Evolutionary conservation across 345 rosid genomes (phyloP).

Genomic region (Eucalyptus shirleyi): DNA sequence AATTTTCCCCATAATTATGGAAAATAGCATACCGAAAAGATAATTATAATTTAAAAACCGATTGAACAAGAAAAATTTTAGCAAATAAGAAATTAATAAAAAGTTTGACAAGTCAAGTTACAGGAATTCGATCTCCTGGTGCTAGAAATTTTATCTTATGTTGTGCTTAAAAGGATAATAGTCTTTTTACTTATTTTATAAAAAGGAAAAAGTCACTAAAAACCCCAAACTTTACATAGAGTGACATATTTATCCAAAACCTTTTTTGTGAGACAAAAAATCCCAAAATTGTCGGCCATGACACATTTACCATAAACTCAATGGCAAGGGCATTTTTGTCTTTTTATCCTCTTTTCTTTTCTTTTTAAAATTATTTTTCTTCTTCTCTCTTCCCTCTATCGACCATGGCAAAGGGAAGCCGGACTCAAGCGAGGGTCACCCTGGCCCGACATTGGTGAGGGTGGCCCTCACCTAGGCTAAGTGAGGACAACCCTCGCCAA

Average conservation of each 20-base stretch:
- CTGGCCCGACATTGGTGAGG: rapidly evolving
- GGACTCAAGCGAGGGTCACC: rapidly evolving
- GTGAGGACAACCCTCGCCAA: too few species aligned
- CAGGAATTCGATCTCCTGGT: background rate
- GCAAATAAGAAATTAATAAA: background rate
- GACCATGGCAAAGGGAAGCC: too few species aligned
- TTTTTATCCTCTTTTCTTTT: rapidly evolving
- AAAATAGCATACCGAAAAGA: background rate
- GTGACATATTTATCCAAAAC: too few species aligned
- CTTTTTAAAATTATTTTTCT: rapidly evolving
- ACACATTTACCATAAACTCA: too few species aligned
- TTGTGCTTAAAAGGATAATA: background rate
- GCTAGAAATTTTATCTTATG: background rate
- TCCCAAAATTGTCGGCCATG: rapidly evolving
- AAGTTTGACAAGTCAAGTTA: background rate
- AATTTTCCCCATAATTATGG: background rate
- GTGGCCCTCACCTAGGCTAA: too few species aligned
- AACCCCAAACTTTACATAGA: too few species aligned
- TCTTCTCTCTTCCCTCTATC: rapidly evolving
- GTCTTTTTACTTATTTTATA: background rate
- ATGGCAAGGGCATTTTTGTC: too few species aligned
- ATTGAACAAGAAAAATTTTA: background rate
- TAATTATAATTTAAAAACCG: background rate
- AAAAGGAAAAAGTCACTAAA: background rate
- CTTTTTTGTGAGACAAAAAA: too few species aligned